Base-by-base conservation (phyloP, 139 green algal species). In the Desmodesmus armatus region DNA sequence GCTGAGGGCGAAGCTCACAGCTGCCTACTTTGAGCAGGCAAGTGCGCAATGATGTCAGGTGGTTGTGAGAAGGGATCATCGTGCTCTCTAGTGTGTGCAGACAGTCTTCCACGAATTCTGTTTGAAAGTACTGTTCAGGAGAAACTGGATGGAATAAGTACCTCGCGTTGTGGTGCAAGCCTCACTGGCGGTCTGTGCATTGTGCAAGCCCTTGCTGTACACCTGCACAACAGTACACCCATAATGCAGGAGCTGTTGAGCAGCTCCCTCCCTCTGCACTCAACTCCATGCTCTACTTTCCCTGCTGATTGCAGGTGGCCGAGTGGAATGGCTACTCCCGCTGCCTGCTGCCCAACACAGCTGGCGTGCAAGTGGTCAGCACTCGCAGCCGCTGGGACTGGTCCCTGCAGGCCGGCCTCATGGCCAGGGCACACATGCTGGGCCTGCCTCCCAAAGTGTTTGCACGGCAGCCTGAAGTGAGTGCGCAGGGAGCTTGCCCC, bases 301-400 rank as follows among this genome's bases (percentile, higher is more conserved):
- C 33, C n/a, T 66, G 2, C 39, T 33, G 0, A 25, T 37, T 39
- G 25, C 72, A 79, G 33, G 66, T 92, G 17, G 88, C 82, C 25
- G 89, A 92, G 43, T 92, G 89, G 89, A 89, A 90, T 39, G 89
- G 89, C 44, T 89, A 83, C 29, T 86, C 86, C 11, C 62, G 89
- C 21, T 79, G 80, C 0, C 41, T 91, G 55, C 85, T 85, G 33
- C 74, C 84, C 51, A 83, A 74, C 73, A 74, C 84, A 25, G 85
- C 72, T 40, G 87, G 87, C 25, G 35, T 85, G 3, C 17, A 75
- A 25, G 37, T 85, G 39, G 73, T 37, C 49, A 37, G 33, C 81
- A 71, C 31, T 49, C 27, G 35, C 6, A 11, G 23, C 25, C 21
- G 31, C 66, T 44, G 19, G 15, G 43, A 27, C 43, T 69, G 67